Percentiles rank a stretch among this genome's conserved stretches.
phyloP scores from a whole-genome alignment of 2,329 filamentous ascomycete genomes.

The Gnomoniopsis sp. region DNA sequence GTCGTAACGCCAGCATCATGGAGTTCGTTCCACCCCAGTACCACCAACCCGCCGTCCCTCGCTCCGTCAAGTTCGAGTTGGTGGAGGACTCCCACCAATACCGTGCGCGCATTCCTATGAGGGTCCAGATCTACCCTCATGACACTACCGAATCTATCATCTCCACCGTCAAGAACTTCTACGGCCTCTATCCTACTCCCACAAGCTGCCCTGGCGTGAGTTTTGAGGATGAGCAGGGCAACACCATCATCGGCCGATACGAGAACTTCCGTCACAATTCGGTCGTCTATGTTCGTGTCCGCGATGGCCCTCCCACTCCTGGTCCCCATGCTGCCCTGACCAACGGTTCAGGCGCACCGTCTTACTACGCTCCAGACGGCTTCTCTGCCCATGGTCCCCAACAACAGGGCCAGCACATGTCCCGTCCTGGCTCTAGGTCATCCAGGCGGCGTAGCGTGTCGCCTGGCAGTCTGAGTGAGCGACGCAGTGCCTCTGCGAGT shows the following conservation, averaged over 20 bases:
- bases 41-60: constrained; percentile 49
- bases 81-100: constrained; percentile 67
- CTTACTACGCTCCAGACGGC: constrained; percentile 54
- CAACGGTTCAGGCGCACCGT: constrained; percentile 48
- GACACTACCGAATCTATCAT: constrained; percentile 98
- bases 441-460: constrained; percentile 78
- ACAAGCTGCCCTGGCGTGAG: constrained; percentile 75
- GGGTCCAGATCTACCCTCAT: constrained; percentile 88
- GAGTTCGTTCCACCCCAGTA: constrained; percentile 28
- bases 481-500: constrained; percentile 72
- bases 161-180: constrained; percentile 98
- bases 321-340: constrained; percentile 49
- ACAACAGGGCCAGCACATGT: constrained; percentile 57
- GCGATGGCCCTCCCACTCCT: constrained; percentile 53
- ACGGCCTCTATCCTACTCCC: constrained; percentile 81
- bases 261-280: constrained; percentile 94
- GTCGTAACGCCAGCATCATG: constrained; percentile 14
- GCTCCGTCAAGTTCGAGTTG: constrained; percentile 77
- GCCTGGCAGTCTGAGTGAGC: constrained; percentile 63
- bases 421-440: constrained; percentile 66
- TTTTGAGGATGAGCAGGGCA: constrained; percentile 88
- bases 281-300: constrained; percentile 88
- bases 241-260: constrained; percentile 89
- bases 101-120: constrained; percentile 75
- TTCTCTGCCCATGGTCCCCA: constrained; percentile 45